Evolutionary conservation across 2,329 filamentous ascomycete species (phyloP).

Genomic region (Talaromyces sp.): DNA sequence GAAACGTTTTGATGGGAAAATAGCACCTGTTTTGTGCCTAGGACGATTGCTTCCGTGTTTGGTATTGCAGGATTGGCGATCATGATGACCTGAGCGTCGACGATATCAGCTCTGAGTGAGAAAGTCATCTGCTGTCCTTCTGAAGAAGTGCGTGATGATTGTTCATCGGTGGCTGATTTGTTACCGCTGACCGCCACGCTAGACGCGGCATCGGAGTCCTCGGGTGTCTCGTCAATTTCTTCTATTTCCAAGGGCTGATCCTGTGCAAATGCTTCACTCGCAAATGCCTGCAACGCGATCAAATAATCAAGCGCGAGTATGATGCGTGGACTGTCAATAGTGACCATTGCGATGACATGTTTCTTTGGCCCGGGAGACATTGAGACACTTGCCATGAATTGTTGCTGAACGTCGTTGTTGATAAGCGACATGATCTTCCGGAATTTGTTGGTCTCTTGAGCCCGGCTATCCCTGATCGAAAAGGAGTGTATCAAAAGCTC

Average conservation of each 20-base stretch:
- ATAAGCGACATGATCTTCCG: conserved; percentile 96
- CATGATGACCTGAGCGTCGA: conserved; percentile 92
- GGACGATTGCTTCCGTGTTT: conserved; percentile 91
- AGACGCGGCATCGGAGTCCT: conserved; percentile 37
- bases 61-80: conserved; percentile 89
- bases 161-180: conserved; percentile 23
- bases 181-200: conserved; percentile 29
- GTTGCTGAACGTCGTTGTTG: conserved; percentile 86
- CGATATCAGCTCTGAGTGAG: conserved; percentile 86
- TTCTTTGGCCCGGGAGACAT: conserved; percentile 81
- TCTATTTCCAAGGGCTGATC: conserved; percentile 44
- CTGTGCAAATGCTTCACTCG: conserved; percentile 63
- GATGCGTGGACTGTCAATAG: conserved; percentile 87
- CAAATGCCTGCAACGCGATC: conserved; percentile 80
- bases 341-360: conserved; percentile 83
- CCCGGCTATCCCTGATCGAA: conserved; percentile 89
- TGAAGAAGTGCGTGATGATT: conserved; percentile 32
- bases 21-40: conserved; percentile 89
- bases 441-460: conserved; percentile 87
- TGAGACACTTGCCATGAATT: conserved; percentile 95
- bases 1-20: conserved; percentile 90
- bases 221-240: conserved; percentile 34
- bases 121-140: conserved; percentile 61
- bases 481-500: conserved; percentile 93
- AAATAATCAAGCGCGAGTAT: conserved; percentile 96